Evolutionary conservation across 2,329 filamentous ascomycete species (phyloP), one percentile per base, ranked within the genome.

Genomic region (Aspergillus japonicus): DNA sequence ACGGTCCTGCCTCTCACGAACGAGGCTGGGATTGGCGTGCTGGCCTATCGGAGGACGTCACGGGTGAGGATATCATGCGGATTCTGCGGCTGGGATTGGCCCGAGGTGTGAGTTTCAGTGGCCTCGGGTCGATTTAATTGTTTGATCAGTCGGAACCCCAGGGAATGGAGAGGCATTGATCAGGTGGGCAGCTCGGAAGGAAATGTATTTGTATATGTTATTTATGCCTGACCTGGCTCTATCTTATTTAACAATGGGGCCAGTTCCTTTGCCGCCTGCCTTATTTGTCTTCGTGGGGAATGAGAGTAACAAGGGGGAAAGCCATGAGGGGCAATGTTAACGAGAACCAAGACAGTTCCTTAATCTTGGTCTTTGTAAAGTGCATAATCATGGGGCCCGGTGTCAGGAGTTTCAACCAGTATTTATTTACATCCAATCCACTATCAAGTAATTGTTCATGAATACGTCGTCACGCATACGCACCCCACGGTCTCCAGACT

Each of bases 1-100:
- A 44, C 47, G 55, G 58, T 39, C 66, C 67, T 31, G 61, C 66
- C 58, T 71, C 63, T 61, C 71, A 82, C 57, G 75, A 85, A 64
- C 80, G 89, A 56, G 86, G 86, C 12, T 92, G 89, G 90, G 90
- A 87, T 79, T 96, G 89, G 88, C 80, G 86, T 70, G 78, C 77
- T 8, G 82, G 81, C 1, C 78, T 91, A 50, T 72, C 78, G 10
- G 82, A 84, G 31, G 81, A 80, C 11, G 85, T 83, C 19, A 86
- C 79, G 63, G 89, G 87, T 0, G 81, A 82, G 51, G 89, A 94
- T 63, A 81, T 97, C n/a, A 77, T 96, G 60, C 82, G 83, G 64
- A 83, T 88, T 64, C 72, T 96, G 75, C 84, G 93, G 64, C 74
- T 91, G 54, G 89, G 88, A 2, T 75, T 96, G 69, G 89, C 91